phyloP scores from a whole-genome alignment of 169 alveolate genomes.

The Eimeria maxima region DNA sequence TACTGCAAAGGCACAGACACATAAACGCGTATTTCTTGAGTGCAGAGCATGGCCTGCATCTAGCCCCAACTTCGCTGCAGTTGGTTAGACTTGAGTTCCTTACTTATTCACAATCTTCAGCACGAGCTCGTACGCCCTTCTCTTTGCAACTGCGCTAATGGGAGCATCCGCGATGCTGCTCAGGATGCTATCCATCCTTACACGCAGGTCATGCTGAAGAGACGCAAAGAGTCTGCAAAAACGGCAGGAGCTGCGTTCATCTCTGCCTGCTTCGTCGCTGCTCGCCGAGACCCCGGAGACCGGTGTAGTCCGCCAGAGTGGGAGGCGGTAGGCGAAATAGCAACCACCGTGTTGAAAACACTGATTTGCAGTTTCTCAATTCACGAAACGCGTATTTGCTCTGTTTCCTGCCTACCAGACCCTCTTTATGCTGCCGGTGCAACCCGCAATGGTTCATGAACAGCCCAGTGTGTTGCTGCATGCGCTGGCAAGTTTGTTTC shows the following conservation, averaged over 20 bases:
- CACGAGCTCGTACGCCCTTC: constrained; percentile 43
- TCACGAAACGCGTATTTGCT: background rate
- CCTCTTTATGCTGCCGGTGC: background rate
- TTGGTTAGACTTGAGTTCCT: background rate
- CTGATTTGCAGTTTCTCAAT: background rate
- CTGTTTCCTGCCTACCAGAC: background rate
- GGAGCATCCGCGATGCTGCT: constrained; percentile 60
- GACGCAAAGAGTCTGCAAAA: background rate
- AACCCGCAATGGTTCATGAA: background rate
- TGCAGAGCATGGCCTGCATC: background rate
- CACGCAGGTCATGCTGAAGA: background rate
- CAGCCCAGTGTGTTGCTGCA: background rate
- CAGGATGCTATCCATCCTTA: constrained; percentile 44
- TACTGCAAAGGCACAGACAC: background rate
- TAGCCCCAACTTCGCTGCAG: background rate
- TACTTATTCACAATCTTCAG: constrained; percentile 47
- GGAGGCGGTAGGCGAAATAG: background rate
- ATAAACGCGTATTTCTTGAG: background rate
- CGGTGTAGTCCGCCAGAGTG: background rate
- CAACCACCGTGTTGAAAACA: background rate
- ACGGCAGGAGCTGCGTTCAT: background rate
- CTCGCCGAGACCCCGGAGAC: background rate
- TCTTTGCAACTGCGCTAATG: constrained; percentile 15
- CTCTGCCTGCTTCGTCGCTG: background rate
- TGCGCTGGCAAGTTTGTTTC: background rate